phyloP scores from a whole-genome alignment of 768 basidiomycete species.

The Tricholoma bakamatsutake region DNA sequence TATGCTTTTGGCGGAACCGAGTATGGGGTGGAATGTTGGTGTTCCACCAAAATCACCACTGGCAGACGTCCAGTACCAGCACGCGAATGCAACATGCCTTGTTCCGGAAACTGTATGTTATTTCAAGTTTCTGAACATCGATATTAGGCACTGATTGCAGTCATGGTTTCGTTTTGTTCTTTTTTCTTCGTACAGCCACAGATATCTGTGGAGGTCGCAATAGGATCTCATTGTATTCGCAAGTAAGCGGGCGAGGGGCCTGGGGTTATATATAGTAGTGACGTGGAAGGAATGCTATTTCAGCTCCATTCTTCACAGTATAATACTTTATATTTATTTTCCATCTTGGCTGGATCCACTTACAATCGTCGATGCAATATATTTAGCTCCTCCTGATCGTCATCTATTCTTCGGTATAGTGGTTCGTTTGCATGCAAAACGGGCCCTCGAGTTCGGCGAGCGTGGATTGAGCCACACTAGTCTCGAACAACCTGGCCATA shows the following conservation, averaged over 20 bases:
- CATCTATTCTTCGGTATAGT: not conserved
- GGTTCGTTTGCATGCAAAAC: not conserved
- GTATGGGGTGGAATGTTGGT: slow-evolving; percentile 29
- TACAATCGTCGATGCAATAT: not conserved
- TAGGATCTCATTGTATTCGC: slow-evolving; percentile 17
- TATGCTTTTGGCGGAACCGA: slow-evolving; percentile 27
- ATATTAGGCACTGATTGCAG: not conserved
- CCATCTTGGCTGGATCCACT: not conserved
- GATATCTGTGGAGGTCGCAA: slow-evolving; percentile 26
- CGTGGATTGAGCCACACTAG: slow-evolving; percentile 1
- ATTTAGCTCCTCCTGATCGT: not conserved
- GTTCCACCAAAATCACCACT: slow-evolving; percentile 17
- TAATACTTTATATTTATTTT: not conserved
- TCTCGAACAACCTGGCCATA: slow-evolving; percentile 22
- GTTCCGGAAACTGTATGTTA: slow-evolving; percentile 25
- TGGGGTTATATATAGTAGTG: not conserved
- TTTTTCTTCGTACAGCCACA: slow-evolving; percentile 10
- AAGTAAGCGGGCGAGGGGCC: not conserved
- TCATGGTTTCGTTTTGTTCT: not conserved
- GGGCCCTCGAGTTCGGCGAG: not conserved
- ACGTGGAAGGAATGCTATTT: not conserved
- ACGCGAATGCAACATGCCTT: slow-evolving; percentile 25
- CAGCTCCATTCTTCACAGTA: not conserved
- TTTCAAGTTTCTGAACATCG: not conserved
- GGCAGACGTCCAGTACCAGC: slow-evolving; percentile 15